A percentile compares a stretch with the other conserved stretches of the same genome.
phyloP scores from a whole-genome alignment of 1,284 basidiomycete genomes.

The Inonotus obliquus region DNA sequence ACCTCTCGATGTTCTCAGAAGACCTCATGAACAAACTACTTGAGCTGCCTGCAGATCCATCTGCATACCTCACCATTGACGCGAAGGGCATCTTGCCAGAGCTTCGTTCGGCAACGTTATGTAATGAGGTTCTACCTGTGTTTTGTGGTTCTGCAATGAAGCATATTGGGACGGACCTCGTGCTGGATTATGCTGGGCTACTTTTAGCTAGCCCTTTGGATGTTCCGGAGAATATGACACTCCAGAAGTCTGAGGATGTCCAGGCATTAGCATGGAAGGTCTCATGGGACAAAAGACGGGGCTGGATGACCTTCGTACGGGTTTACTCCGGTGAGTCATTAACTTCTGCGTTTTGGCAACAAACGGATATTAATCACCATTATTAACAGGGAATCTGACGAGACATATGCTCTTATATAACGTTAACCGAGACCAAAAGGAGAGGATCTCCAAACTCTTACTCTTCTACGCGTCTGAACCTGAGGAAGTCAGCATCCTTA shows the following conservation, averaged over 20 bases:
- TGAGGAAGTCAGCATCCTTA: slow-evolving; percentile 77
- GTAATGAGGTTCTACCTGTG: slow-evolving; percentile 70
- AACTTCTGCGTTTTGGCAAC: not conserved
- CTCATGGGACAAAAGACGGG: slow-evolving; percentile 75
- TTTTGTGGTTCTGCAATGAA: slow-evolving; percentile 81
- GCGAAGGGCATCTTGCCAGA: slow-evolving; percentile 49
- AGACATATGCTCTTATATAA: slow-evolving; percentile 64
- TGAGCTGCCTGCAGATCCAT: slow-evolving; percentile 48
- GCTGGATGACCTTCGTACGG: slow-evolving; percentile 90
- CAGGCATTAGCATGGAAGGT: slow-evolving; percentile 86
- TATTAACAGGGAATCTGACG: slow-evolving; percentile 55
- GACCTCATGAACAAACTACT: slow-evolving; percentile 71
- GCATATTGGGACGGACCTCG: slow-evolving; percentile 75
- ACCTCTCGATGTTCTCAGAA: slow-evolving; percentile 76
- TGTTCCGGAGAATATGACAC: slow-evolving; percentile 38
- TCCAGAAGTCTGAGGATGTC: slow-evolving; percentile 44
- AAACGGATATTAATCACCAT: not conserved
- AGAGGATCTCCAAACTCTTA: slow-evolving; percentile 74
- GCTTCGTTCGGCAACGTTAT: slow-evolving; percentile 64
- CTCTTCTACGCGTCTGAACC: slow-evolving; percentile 76
- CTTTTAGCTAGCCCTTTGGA: slow-evolving; percentile 78
- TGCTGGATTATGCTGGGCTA: slow-evolving; percentile 79
- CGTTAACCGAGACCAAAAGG: slow-evolving; percentile 61
- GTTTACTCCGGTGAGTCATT: slow-evolving; percentile 72
- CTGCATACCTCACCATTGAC: slow-evolving; percentile 58